Evolutionary conservation across 441 rosid genomes (phyloP), one percentile per base, ranked within the genome.

Genomic region (Pelargonium fulgidum): DNA sequence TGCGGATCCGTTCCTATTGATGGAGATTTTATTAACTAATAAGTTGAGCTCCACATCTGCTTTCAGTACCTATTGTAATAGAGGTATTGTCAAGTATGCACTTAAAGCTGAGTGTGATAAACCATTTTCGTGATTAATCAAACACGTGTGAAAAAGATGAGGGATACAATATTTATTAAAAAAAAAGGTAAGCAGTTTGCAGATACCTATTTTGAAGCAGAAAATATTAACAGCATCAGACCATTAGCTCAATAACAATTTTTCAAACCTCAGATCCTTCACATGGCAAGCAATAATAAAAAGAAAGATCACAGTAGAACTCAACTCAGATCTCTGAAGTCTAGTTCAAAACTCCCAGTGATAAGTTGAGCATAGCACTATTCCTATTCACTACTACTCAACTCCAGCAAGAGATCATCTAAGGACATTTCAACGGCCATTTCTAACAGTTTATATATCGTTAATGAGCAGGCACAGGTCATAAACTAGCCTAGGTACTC

Each of bases 1-100:
- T 56, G 97, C 92, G 56, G 98, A 87, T 77, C 96, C 95, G 70
- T 84, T 83, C 73, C 84, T 79, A 78, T 89, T 92, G 72, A 92
- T 86, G 66, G 93, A 86, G 73, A 95, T 86, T 83, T 83, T 92
- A 66, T 74, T 73, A 33, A 92, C 91, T 48, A 72, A 68, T 79
- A 84, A 89, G 12, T 77, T 68, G 70, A 88, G 75, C 75, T 80
- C 70, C 76, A 65, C 68, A 72, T 92, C 97, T 24, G 90, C 76
- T 80, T 74, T 84, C 85, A 95, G 73, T 59, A 87, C 91, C 99
- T 95, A 78, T 54, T 62, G 72, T 72, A 54, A 63, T 19, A 62
- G 68, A 44, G 0, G n/a, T 59, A 24, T 73, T 58, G 74, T 17
- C 33, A 26, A 26, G 33, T 26, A 44, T 62, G 36, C 42, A 67